phyloP scores from a whole-genome alignment of 768 basidiomycete species.

The Lentinula lateritia region DNA sequence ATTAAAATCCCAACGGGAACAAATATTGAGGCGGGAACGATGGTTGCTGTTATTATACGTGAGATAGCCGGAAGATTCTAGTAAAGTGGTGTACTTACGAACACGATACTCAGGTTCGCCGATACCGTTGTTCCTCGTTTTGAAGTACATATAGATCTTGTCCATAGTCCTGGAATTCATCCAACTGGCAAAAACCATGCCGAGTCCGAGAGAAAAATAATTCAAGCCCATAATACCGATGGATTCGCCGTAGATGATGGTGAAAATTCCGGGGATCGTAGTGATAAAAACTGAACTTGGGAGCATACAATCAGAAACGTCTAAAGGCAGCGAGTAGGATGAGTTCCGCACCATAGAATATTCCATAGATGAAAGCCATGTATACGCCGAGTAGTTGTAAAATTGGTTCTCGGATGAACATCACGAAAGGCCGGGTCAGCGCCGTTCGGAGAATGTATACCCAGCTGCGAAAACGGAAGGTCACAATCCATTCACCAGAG shows the following conservation, averaged over 20 bases:
- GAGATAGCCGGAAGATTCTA: neutral
- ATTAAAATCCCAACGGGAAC: conserved; percentile 67
- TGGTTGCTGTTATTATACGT: conserved; percentile 34
- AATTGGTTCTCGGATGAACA: conserved; percentile 60
- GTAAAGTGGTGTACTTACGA: conserved; percentile 21
- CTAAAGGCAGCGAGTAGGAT: neutral
- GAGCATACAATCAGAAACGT: neutral
- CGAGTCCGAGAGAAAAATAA: conserved; percentile 68
- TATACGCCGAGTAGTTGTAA: conserved; percentile 63
- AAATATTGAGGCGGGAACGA: conserved; percentile 52
- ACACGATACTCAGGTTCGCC: conserved; percentile 47
- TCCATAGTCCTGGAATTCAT: conserved; percentile 55
- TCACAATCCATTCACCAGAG: neutral
- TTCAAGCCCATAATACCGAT: conserved; percentile 61
- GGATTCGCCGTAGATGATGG: conserved; percentile 44
- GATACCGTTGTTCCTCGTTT: conserved; percentile 39
- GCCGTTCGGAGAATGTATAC: conserved; percentile 43
- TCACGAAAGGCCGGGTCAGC: conserved; percentile 59
- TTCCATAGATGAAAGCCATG: conserved; percentile 65
- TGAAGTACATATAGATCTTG: conserved; percentile 42
- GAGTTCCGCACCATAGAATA: conserved; percentile 43
- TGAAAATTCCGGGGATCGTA: conserved; percentile 56
- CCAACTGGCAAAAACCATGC: conserved; percentile 47
- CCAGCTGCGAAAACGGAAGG: conserved; percentile 34
- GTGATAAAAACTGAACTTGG: conserved; percentile 55